Conservation (phyloP, 768 basidiomycete species). For the Pleurotus cornucopiae region DNA sequence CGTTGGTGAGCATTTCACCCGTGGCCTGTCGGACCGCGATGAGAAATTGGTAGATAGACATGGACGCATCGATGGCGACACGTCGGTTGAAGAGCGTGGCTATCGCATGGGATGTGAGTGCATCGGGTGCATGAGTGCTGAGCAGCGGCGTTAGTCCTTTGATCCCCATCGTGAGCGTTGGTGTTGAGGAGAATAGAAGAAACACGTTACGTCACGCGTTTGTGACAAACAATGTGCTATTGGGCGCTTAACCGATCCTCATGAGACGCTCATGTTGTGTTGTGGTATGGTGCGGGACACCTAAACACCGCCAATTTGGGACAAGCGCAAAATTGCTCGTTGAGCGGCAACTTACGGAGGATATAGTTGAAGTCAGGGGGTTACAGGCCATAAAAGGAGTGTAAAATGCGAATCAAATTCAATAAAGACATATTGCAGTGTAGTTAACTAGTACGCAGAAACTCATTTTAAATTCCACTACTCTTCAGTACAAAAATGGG, state of each 20-base stretch:
- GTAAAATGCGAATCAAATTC: too few relatives aligned
- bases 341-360: too few relatives aligned
- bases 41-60: constrained; percentile 96
- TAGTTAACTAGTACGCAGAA: too few relatives aligned
- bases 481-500: too few relatives aligned
- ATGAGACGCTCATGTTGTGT: neutral
- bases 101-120: constrained; percentile 79
- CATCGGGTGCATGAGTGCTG: constrained; percentile 82
- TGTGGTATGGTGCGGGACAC: neutral
- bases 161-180: constrained; percentile 68
- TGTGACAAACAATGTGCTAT: neutral
- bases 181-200: too few relatives aligned
- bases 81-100: constrained; percentile 97
- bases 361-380: too few relatives aligned
- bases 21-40: constrained; percentile 97
- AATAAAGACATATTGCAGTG: too few relatives aligned
- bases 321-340: too few relatives aligned
- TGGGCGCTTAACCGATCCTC: neutral
- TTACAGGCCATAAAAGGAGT: too few relatives aligned
- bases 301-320: too few relatives aligned
- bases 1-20: constrained; percentile 94
- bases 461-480: too few relatives aligned
- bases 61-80: constrained; percentile 97
- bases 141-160: constrained; percentile 91
- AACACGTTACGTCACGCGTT: constrained; percentile 4